phyloP scores from a whole-genome alignment of 75 land plant genomes.

The Ceratopteris richardii region DNA sequence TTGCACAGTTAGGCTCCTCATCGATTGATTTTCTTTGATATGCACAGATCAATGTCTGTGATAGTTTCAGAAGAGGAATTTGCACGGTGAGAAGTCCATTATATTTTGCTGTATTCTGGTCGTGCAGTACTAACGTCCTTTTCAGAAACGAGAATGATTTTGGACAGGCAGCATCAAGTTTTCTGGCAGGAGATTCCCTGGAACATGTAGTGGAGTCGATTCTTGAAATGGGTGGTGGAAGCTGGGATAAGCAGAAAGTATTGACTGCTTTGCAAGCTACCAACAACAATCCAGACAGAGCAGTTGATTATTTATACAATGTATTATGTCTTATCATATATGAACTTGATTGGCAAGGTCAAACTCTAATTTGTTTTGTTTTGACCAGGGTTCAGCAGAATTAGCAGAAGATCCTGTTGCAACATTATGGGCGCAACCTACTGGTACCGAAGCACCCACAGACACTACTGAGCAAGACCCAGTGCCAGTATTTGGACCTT shows the following conservation, averaged over 20 bases:
- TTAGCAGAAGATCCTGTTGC: slow-evolving; percentile 53
- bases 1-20: background rate
- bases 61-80: background rate
- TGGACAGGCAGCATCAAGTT: slow-evolving; percentile 82
- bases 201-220: slow-evolving; percentile 61
- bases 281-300: slow-evolving; percentile 82
- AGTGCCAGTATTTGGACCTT: slow-evolving; percentile 11
- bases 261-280: slow-evolving; percentile 83
- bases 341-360: background rate
- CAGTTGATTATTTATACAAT: slow-evolving; percentile 84
- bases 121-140: background rate
- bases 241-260: slow-evolving; percentile 81
- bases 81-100: background rate
- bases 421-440: slow-evolving; percentile 26
- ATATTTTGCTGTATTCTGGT: background rate
- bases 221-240: slow-evolving; percentile 90
- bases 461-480: slow-evolving; percentile 18
- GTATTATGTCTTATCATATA: slow-evolving; percentile 32
- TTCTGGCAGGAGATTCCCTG: slow-evolving; percentile 54
- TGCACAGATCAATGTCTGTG: background rate
- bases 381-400: slow-evolving; percentile 74
- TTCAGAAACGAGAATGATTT: slow-evolving; percentile 35
- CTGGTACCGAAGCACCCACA: slow-evolving; percentile 12
- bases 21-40: background rate
- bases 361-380: background rate